A percentile compares a stretch with the other conserved stretches of the same genome.
Conservation (phyloP, 2,329 filamentous ascomycete species). For the Parastagonospora avenae region DNA sequence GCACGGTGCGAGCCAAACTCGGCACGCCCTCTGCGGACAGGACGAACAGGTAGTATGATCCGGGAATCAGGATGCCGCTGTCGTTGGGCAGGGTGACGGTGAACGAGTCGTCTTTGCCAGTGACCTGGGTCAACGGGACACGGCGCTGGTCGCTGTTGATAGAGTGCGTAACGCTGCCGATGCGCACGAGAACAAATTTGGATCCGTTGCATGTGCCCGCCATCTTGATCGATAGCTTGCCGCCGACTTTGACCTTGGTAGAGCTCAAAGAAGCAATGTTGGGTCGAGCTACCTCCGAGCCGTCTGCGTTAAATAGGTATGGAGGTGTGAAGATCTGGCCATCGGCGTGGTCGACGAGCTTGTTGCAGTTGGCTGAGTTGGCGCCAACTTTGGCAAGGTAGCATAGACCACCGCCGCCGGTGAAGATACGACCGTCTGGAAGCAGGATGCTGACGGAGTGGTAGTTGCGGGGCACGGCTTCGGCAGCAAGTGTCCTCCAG, state of each 20-base stretch:
- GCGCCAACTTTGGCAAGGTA: constrained; percentile 19
- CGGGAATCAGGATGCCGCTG: constrained; percentile 27
- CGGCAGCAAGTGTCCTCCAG: constrained; percentile 27
- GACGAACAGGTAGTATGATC: constrained; percentile 32
- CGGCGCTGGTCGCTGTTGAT: constrained; percentile 37
- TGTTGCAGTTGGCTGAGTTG: constrained; percentile 31
- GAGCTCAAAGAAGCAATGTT: constrained; percentile 16
- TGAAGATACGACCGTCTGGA: constrained; percentile 30
- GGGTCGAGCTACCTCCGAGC: constrained; percentile 22
- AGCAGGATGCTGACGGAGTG: constrained; percentile 31
- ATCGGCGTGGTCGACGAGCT: constrained; percentile 33
- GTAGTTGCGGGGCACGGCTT: constrained; percentile 33
- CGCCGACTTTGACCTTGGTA: constrained; percentile 24
- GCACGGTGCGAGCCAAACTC: constrained; percentile 25
- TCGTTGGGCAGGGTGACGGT: constrained; percentile 27
- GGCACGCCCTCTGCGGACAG: constrained; percentile 24
- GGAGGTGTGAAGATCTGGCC: constrained; percentile 36
- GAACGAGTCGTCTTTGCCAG: constrained; percentile 5
- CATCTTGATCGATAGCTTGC: constrained; percentile 17
- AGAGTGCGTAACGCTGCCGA: constrained; percentile 36
- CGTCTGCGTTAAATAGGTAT: constrained; percentile 33
- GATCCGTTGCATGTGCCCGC: constrained; percentile 7
- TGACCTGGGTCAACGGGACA: constrained; percentile 21
- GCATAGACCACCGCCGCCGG: constrained; percentile 33
- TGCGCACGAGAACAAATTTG: constrained; percentile 24